Evolutionary conservation across 495 filamentous ascomycete genomes (phyloP), one percentile per base, ranked within the genome.

Genomic region (Hypoxylon cercidicola): DNA sequence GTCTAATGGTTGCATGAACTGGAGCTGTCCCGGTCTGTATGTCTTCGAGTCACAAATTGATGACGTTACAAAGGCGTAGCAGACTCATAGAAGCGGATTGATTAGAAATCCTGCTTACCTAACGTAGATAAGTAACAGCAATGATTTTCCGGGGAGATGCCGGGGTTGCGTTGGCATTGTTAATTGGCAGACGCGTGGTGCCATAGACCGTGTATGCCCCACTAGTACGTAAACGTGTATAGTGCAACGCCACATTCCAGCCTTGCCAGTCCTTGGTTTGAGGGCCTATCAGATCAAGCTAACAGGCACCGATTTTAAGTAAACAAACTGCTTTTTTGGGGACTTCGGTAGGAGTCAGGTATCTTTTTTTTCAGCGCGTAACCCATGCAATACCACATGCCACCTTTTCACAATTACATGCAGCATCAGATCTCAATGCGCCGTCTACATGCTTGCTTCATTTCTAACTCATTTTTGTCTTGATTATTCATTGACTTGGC

Each of bases 291-390:
- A 67, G 55, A 60, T 57, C 44, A 15, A 60, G 50, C 47, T 70
- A 69, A 45, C 47, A 25, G 45, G 12, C 39, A 62, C 44, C 59
- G 62, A 59, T 57, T 55, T 19, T 20, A 74, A 70, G 72, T 74
- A 74, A 74, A 74, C 69, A 74, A 74, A 74, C 58, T 68, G 52
- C 69, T 72, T 41, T 60, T 68, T 67, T 70, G 35, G 64, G 65
- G 48, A n/a, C 58, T 60, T 51, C 50, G 59, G 53, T 55, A 37
- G 20, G 39, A n/a, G 15, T 52, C 46, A 52, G 48, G 47, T 60
- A 57, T 12, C 40, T 9, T 50, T 59, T 44, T 34, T 44, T 34
- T n/a, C 51, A 57, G 58, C 62, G 57, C 62, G 55, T 62, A 34
- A 28, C 25, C 54, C 60, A 39, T 62, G 52, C 53, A 55, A 28